phyloP scores from a whole-genome alignment of 2,329 filamentous ascomycete species.

The Diaporthe vexans region DNA sequence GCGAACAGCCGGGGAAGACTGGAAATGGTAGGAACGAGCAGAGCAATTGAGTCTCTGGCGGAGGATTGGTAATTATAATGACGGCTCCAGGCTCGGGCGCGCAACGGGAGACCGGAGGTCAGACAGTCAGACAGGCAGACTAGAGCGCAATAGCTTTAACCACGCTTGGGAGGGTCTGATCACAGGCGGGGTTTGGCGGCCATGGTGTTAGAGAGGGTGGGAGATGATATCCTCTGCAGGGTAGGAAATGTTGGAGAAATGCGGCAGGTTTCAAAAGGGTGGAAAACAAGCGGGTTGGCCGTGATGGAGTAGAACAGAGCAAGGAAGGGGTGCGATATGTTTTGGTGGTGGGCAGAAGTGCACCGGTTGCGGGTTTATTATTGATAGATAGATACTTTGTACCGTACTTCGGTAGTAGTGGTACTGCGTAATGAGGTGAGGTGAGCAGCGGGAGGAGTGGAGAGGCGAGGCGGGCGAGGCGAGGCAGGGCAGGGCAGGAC shows the following conservation, averaged over 20 bases:
- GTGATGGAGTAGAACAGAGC: not conserved
- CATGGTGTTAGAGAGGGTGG: conserved; percentile 34
- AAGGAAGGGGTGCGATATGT: conserved; percentile 7
- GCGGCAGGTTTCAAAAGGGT: not conserved
- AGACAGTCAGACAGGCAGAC: conserved; percentile 24
- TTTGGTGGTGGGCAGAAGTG: conserved; percentile 31
- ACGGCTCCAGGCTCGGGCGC: not conserved
- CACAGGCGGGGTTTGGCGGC: conserved; percentile 40
- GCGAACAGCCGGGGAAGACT: not conserved
- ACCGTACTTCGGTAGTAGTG: not conserved
- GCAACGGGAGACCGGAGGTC: conserved; percentile 17
- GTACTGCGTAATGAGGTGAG: conserved; percentile 18
- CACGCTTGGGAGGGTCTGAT: conserved; percentile 34
- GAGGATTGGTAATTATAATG: conserved; percentile 19
- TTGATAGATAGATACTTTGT: conserved; percentile 17
- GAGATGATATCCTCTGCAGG: conserved; percentile 20
- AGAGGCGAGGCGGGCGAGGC: conserved; percentile 1
- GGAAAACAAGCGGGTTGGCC: not conserved
- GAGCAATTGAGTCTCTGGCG: not conserved
- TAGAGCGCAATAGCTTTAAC: conserved; percentile 32
- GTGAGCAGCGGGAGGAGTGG: conserved; percentile 15
- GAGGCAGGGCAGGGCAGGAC: not conserved
- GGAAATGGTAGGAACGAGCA: not conserved
- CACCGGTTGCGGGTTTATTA: conserved; percentile 35
- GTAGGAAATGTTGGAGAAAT: not conserved